Conservation (phyloP, 768 basidiomycete genomes). For the Porphyrellus cyaneotinctus region DNA sequence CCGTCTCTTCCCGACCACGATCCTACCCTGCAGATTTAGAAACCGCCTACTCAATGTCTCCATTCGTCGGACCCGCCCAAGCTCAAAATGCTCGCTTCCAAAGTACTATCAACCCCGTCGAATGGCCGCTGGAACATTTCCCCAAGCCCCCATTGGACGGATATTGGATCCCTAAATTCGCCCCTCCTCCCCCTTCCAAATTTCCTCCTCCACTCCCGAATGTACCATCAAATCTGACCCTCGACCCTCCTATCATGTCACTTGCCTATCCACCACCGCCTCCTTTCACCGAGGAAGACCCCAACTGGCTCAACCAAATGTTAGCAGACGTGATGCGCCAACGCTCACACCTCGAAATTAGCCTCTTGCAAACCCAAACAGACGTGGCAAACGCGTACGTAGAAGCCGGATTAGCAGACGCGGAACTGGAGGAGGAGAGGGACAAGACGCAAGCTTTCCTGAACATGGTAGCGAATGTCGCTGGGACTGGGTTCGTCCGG, state of each 20-base stretch:
- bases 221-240: slow-evolving; percentile 4
- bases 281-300: slow-evolving; percentile 25
- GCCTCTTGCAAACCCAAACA: slow-evolving; percentile 12
- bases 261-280: slow-evolving; percentile 27
- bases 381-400: slow-evolving; percentile 23
- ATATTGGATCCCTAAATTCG: slow-evolving; percentile 24
- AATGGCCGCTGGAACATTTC: slow-evolving; percentile 29
- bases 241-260: slow-evolving; percentile 28
- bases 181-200: slow-evolving; percentile 15
- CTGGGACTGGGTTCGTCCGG: slow-evolving; percentile 26
- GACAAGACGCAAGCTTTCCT: slow-evolving; percentile 24
- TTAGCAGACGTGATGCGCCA: slow-evolving; percentile 25
- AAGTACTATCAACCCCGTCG: neutral
- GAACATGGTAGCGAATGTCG: slow-evolving; percentile 20
- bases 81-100: neutral
- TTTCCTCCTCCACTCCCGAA: slow-evolving; percentile 7
- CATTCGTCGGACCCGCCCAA: neutral
- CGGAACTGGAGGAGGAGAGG: slow-evolving; percentile 24
- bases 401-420: slow-evolving; percentile 27
- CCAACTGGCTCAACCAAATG: slow-evolving; percentile 28
- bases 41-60: slow-evolving; percentile 6
- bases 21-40: neutral
- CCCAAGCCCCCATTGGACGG: slow-evolving; percentile 26
- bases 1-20: too few species aligned
- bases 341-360: slow-evolving; percentile 17